Conservation (phyloP, 805 yeast species). For the Tetrapisispora nanseiensis region DNA sequence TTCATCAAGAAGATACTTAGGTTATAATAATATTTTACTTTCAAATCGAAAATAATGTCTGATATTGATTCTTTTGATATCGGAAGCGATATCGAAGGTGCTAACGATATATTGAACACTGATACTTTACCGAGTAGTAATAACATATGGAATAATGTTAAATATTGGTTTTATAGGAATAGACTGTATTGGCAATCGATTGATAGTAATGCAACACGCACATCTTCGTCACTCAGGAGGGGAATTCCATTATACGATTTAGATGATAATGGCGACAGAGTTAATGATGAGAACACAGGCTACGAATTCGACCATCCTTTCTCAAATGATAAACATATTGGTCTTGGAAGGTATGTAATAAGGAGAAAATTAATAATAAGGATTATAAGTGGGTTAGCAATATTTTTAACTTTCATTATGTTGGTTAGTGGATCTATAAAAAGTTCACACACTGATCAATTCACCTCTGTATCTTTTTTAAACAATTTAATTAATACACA, state of each 20-base stretch:
- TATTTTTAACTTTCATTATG: conserved; percentile 1
- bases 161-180: conserved; percentile 6
- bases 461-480: not conserved
- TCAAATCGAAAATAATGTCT: not conserved
- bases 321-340: not conserved
- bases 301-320: not conserved
- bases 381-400: conserved; percentile 1
- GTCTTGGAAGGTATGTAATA: not conserved
- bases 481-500: not conserved
- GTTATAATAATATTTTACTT: not conserved
- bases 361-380: conserved; percentile 3
- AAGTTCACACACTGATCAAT: not conserved
- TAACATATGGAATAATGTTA: conserved; percentile 2
- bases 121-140: not conserved
- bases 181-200: conserved; percentile 1
- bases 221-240: not conserved
- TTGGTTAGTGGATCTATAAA: not conserved
- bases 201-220: not conserved
- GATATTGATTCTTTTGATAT: conserved; percentile 6
- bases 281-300: not conserved
- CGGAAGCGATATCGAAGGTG: conserved; percentile 1
- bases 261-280: conserved; percentile 10
- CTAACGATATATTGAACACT: not conserved
- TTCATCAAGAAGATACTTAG: not conserved
- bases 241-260: conserved; percentile 20